Base-by-base conservation (phyloP, 768 basidiomycete species). In the Amanita polypyramis region DNA sequence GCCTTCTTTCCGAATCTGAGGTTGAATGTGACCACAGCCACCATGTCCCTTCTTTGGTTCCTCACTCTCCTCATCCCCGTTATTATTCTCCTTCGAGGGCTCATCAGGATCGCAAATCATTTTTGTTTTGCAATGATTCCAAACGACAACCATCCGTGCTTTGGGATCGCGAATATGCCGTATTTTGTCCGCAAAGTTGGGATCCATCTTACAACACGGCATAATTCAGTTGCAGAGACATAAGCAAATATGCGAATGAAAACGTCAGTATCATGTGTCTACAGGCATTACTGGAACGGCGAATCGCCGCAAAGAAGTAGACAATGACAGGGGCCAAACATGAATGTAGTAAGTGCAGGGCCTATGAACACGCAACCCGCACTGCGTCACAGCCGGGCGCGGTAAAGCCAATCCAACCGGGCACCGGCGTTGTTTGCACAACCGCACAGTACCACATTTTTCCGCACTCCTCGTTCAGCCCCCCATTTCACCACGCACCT, bases 401-500 rank as follows among this genome's bases (percentile, higher is more conserved):
- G 70, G 68, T 70, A 68, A 54, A 69, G 66, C 68, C 70, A 59
- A 67, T 67, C 76, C 72, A 70, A 66, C 67, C 60, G 47, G 52
- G 60, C 63, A 65, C 50, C 48, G 50, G 55, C 63, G 55, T 57
- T 58, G 60, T 59, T 38, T 60, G n/a, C n/a, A n/a, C n/a, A n/a
- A n/a, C n/a, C 17, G 58, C 44, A 55, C 58, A 54, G 57, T 60
- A 62, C 59, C 57, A 62, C 59, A 68, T 73, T 76, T 66, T 65
- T 80, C 79, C 79, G 79, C 86, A 84, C 85, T 87, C 79, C 85
- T 89, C 88, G 86, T 86, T 90, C 88, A 80, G 86, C 86, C 85
- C 87, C 85, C 88, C 89, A 82, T 91, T 91, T 91, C 88, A 91
- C 88, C 88, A 69, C 85, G 73, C 80, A 74, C 83, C 77, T 73